These are phyloP conservation scores for Sequoia sempervirens DNA, from an alignment of 75 land plant species.

Conservation along the genomic window DNA sequence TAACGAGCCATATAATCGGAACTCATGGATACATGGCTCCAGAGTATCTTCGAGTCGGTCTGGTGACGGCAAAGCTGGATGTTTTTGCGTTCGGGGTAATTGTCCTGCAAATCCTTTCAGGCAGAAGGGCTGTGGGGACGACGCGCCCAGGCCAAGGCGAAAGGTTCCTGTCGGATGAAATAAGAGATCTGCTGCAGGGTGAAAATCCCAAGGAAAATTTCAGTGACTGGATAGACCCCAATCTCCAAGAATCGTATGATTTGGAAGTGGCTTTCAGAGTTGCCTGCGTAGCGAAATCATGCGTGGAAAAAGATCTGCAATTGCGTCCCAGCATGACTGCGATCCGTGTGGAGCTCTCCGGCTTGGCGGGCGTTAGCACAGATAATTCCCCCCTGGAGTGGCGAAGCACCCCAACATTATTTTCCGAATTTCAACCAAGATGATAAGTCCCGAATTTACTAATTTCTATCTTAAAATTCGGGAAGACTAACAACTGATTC, in stretches of 20 bases:
- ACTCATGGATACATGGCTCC: constrained; percentile 54
- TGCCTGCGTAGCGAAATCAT: neutral
- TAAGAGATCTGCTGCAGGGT: neutral
- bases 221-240: neutral
- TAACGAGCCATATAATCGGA: constrained; percentile 62
- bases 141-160: constrained; percentile 10
- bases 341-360: constrained; percentile 8
- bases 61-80: constrained; percentile 76
- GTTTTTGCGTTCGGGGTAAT: constrained; percentile 91
- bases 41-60: constrained; percentile 71
- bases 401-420: neutral
- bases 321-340: constrained; percentile 35
- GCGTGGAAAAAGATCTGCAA: neutral
- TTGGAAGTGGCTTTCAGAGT: neutral
- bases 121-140: constrained; percentile 11
- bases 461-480: too few species aligned
- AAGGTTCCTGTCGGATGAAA: constrained; percentile 36
- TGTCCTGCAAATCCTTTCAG: constrained; percentile 77
- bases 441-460: neutral
- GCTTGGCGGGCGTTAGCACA: too few species aligned
- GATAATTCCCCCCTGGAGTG: too few species aligned
- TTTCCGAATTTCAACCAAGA: neutral
- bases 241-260: neutral
- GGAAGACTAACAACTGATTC: too few species aligned
- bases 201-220: neutral